Base-by-base conservation (phyloP, 352 stramenopile species). In the Phytophthora rubi region DNA sequence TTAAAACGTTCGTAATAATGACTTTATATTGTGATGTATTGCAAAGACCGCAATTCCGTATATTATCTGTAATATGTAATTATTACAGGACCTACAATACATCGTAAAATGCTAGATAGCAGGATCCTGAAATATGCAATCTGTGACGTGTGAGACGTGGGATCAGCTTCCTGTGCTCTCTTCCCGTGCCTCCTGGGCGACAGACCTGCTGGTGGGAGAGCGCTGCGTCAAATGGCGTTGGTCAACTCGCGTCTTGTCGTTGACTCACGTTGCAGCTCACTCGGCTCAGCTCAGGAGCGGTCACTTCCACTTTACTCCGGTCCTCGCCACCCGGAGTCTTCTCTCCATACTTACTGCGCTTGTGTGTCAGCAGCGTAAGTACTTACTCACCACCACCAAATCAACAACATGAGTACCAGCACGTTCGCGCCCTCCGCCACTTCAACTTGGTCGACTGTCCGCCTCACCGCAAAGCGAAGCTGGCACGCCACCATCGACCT, bases 401-500 rank as follows among this genome's bases (percentile, higher is more conserved):
- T 44, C 13, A n/a, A 44, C 16, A 10, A 37, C 45, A 53, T 21
- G 21, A 62, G 54, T 47, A 80, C 77, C 60, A 77, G 65, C 65
- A 65, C 62, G 16, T 67, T 37, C 12, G 35, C 62, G 33, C 21
- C 52, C 44, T 16, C 52, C 51, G 15, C 30, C 62, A 15, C 60
- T 48, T 54, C 62, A 53, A 53, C 65, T 10, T 70, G 60, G 59
- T 33, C 58, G 7, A 42, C 30, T 0, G 42, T 57, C 13, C 51
- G 54, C 4, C 58, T 48, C 5, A 15, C 4, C 2, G 32, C 61
- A 48, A 80, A 74, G 65, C 67, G 71, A 53, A 80, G 62, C 60
- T 90, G 82, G 82, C 82, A 88, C 56, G 18, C 70, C 6, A 74
- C 62, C 30, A 73, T 84, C 54, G 74, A 86, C 47, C 59, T 83